These are phyloP conservation scores for Dissophora ornata DNA, from an alignment of 192 early-diverging fungal genomes.

Conservation along the genomic window DNA sequence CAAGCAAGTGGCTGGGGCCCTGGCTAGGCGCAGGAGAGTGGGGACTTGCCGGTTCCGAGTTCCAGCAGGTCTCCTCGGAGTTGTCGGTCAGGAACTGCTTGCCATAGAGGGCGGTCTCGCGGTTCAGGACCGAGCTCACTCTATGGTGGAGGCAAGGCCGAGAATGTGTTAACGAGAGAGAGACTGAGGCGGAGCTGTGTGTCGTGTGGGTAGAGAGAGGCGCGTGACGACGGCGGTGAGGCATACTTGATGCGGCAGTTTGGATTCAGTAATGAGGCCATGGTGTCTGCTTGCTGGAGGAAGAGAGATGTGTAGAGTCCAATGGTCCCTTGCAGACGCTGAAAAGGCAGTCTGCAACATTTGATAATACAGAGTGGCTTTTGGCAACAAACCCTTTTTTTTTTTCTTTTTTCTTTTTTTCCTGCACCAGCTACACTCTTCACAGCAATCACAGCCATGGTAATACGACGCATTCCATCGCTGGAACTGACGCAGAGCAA, in stretches of 20 bases:
- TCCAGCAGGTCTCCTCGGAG: slow-evolving; percentile 92
- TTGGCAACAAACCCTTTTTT: no score
- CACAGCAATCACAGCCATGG: neutral
- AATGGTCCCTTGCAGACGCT: neutral
- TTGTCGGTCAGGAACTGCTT: slow-evolving; percentile 86
- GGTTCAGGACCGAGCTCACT: slow-evolving; percentile 89
- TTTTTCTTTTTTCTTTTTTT: neutral
- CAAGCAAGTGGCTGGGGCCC: no score
- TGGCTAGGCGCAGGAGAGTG: neutral
- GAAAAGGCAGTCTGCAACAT: no score
- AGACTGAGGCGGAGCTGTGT: no score
- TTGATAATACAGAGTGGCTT: no score
- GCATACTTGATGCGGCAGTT: slow-evolving; percentile 58
- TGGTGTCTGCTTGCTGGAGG: slow-evolving; percentile 8
- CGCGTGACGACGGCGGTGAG: no score
- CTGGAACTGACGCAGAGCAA: no score
- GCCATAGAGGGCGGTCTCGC: slow-evolving; percentile 79
- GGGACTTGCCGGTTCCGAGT: slow-evolving; percentile 79
- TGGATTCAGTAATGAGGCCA: slow-evolving; percentile 52
- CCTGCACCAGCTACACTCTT: no score
- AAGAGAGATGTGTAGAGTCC: neutral
- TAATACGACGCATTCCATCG: neutral
- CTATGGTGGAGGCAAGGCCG: slow-evolving; percentile 58
- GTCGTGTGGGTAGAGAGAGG: no score
- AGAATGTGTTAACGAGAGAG: no score